phyloP scores from a whole-genome alignment of 2,329 filamentous ascomycete species.

The Pestalotiopsis sp. region DNA sequence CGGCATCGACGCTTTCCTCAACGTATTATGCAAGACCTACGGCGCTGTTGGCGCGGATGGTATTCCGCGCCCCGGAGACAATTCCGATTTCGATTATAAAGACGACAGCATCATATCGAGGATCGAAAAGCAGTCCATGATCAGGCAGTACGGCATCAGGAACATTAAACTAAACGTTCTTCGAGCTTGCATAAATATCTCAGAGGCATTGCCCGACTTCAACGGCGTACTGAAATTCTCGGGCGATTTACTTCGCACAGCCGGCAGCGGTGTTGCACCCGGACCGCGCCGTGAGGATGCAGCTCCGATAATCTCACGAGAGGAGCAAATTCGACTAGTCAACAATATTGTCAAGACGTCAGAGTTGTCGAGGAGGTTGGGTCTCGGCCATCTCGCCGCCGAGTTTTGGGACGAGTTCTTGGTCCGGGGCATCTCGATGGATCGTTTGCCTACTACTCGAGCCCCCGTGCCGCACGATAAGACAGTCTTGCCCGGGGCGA shows the following conservation, averaged over 20 bases:
- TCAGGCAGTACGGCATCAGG: constrained; percentile 74
- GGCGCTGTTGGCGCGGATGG: constrained; percentile 59
- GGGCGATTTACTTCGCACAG: constrained; percentile 78
- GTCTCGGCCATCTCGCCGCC: constrained; percentile 68
- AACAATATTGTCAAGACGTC: constrained; percentile 87
- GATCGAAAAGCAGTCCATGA: constrained; percentile 60
- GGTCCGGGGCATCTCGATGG: constrained; percentile 73
- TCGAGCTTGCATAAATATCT: constrained; percentile 88
- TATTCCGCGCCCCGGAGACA: constrained; percentile 25
- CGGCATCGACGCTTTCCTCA: constrained; percentile 65
- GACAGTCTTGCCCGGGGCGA: constrained; percentile 53
- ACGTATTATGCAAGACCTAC: constrained; percentile 62
- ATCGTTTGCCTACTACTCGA: constrained; percentile 60
- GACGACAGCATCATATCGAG: constrained; percentile 56
- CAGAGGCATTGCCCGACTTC: constrained; percentile 91
- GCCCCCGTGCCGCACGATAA: constrained; percentile 68
- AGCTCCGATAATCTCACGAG: constrained; percentile 69
- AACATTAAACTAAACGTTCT: constrained; percentile 85
- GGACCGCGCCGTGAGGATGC: constrained; percentile 68
- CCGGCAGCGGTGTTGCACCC: constrained; percentile 78
- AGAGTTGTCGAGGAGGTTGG: constrained; percentile 73
- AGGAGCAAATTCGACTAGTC: constrained; percentile 83
- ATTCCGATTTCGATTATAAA: constrained; percentile 42
- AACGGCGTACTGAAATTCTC: constrained; percentile 87
- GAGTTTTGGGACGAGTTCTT: constrained; percentile 98